These are phyloP conservation scores for Austroboletus eburneus DNA, from an alignment of 768 basidiomycete species.

Conservation along the genomic window DNA sequence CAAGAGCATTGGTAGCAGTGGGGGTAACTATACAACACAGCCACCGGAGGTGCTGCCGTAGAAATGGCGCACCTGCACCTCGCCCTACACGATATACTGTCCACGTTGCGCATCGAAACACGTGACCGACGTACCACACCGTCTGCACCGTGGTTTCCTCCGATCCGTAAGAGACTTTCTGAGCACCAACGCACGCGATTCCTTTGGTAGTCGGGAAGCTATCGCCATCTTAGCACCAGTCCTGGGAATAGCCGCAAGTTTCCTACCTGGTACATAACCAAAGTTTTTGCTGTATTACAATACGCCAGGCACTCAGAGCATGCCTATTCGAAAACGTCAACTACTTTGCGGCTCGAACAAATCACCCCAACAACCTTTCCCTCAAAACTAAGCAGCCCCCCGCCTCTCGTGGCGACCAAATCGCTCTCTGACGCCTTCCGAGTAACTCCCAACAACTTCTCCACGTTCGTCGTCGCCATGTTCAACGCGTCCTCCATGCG, in stretches of 20 bases:
- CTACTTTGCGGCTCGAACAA: conserved; percentile 31
- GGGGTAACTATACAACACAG: too few species aligned
- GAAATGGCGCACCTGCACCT: conserved; percentile 55
- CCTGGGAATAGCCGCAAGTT: too few species aligned
- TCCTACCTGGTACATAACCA: too few species aligned
- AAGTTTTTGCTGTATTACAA: too few species aligned
- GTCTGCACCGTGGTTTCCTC: conserved; percentile 53
- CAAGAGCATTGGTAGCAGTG: too few species aligned
- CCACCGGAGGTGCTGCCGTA: too few species aligned
- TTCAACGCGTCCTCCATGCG: conserved; percentile 35
- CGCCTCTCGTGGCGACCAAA: conserved; percentile 39
- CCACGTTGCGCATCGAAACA: conserved; percentile 47
- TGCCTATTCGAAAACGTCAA: conserved; percentile 34
- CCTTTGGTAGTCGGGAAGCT: conserved; percentile 31
- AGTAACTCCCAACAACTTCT: conserved; percentile 38
- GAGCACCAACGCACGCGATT: conserved; percentile 48
- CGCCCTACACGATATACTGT: conserved; percentile 57
- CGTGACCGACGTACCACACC: conserved; percentile 52
- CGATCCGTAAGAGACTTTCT: conserved; percentile 38
- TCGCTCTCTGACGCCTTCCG: conserved; percentile 25
- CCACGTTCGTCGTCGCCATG: conserved; percentile 40
- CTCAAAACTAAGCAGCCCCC: conserved; percentile 39
- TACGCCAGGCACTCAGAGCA: too few species aligned
- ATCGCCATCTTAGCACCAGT: background rate
- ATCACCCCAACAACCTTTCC: conserved; percentile 43